These are phyloP conservation scores for Boletales sp. DNA, from an alignment of 768 basidiomycete genomes.

Conservation along the genomic window DNA sequence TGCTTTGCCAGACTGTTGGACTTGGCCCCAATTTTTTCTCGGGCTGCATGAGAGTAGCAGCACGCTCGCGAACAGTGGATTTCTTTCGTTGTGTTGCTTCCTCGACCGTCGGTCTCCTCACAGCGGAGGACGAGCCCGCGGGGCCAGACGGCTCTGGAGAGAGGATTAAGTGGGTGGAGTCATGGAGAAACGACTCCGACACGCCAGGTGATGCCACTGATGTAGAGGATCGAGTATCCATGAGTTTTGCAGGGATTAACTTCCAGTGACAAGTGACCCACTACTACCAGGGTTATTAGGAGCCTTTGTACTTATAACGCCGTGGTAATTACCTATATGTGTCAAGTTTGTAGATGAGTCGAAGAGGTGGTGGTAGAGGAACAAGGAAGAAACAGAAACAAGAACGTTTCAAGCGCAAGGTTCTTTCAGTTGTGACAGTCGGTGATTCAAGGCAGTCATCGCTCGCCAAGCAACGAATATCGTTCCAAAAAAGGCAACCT, in stretches of 20 bases:
- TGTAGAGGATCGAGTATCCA: constrained; percentile 13
- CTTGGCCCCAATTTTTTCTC: constrained; percentile 34
- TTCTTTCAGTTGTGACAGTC: neutral
- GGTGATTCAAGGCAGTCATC: neutral
- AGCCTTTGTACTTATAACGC: no score
- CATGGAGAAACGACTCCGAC: neutral
- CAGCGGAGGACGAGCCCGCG: constrained; percentile 6
- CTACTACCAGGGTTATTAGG: neutral
- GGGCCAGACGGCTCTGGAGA: constrained; percentile 1
- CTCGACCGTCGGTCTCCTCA: constrained; percentile 8
- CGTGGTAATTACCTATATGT: constrained; percentile 1
- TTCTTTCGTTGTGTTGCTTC: constrained; percentile 4
- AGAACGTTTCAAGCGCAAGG: constrained; percentile 4
- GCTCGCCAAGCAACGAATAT: neutral
- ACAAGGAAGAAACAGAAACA: neutral
- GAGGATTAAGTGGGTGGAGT: constrained; percentile 5
- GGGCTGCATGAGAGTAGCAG: constrained; percentile 36
- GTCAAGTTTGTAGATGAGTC: neutral
- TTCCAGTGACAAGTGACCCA: constrained; percentile 3
- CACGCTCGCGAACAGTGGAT: constrained; percentile 12
- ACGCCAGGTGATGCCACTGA: constrained; percentile 11
- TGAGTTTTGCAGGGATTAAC: constrained; percentile 2
- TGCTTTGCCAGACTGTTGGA: constrained; percentile 44
- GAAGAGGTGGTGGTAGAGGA: neutral
- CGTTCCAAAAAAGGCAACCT: constrained; percentile 12